Conservation (phyloP, 2,329 filamentous ascomycete genomes). For the Diaporthe vexans region DNA sequence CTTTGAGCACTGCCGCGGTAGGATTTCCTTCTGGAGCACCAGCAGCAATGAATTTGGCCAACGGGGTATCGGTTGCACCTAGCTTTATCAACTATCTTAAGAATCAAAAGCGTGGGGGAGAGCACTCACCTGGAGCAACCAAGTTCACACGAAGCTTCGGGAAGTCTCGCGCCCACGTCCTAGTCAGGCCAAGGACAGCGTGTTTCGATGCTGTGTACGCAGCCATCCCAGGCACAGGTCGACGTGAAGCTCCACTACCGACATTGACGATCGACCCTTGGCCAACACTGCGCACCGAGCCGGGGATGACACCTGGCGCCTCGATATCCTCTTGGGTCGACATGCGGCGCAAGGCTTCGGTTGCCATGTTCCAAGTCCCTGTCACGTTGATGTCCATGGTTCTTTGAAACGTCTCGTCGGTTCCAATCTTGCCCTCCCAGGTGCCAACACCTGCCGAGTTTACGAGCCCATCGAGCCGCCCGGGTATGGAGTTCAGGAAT, state of each 20-base stretch:
- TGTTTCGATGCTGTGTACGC: constrained; percentile 13
- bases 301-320: background rate
- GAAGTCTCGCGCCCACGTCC: constrained; percentile 7
- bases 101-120: too few relatives aligned
- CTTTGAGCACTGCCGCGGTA: background rate
- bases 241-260: constrained; percentile 2
- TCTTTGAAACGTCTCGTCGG: background rate
- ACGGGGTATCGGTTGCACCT: constrained; percentile 16
- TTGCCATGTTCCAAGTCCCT: constrained; percentile 1
- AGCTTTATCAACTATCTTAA: background rate
- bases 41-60: background rate
- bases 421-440: constrained; percentile 11
- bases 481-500: background rate
- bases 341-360: background rate
- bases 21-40: background rate
- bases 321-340: constrained; percentile 6
- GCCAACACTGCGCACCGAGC: background rate
- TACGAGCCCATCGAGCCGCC: constrained; percentile 3
- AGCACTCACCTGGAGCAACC: background rate
- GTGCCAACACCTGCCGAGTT: background rate
- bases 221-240: constrained; percentile 1
- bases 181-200: constrained; percentile 5
- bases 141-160: background rate
- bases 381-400: constrained; percentile 6
- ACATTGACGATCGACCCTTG: background rate